Percentiles rank a stretch among this genome's conserved stretches.
phyloP scores from a whole-genome alignment of 2,329 filamentous ascomycete genomes.

The Fusarium redolens region DNA sequence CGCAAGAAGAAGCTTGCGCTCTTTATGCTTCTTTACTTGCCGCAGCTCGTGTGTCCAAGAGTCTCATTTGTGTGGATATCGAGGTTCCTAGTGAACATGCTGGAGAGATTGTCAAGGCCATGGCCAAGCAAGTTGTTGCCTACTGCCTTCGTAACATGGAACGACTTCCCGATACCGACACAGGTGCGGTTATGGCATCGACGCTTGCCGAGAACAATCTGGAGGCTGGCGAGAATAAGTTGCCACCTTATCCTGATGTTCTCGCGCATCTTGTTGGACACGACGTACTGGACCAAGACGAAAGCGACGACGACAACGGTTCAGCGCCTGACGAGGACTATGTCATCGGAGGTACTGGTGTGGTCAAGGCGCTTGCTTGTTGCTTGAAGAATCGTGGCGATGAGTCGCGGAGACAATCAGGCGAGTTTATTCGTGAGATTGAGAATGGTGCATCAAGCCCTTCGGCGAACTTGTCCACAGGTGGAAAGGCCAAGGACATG shows the following conservation, averaged over 20 bases:
- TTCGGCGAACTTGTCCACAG: constrained; percentile 53
- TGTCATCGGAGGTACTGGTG: constrained; percentile 93
- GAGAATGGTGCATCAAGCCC: constrained; percentile 62
- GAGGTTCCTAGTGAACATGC: constrained; percentile 84
- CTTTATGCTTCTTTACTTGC: constrained; percentile 92
- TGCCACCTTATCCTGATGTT: constrained; percentile 75
- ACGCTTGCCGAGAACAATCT: constrained; percentile 54
- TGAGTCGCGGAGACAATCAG: constrained; percentile 66
- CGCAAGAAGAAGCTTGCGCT: constrained; percentile 93
- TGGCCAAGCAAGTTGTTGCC: constrained; percentile 93
- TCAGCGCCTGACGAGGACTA: constrained; percentile 90
- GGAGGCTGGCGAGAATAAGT: constrained; percentile 44
- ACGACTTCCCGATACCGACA: constrained; percentile 74
- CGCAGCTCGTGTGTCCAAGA: constrained; percentile 84
- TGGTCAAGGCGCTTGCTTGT: constrained; percentile 92
- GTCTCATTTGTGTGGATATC: constrained; percentile 89
- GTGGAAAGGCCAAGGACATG: constrained; percentile 85
- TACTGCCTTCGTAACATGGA: constrained; percentile 95
- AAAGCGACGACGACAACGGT: constrained; percentile 69
- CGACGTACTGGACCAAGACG: constrained; percentile 62
- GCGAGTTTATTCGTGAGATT: constrained; percentile 64
- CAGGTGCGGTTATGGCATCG: constrained; percentile 59
- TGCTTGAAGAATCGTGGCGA: constrained; percentile 83
- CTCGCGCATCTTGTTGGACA: constrained; percentile 88
- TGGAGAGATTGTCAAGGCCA: constrained; percentile 90